Base-by-base conservation (phyloP, 2,329 filamentous ascomycete genomes). In the Lanzia echinophila region DNA sequence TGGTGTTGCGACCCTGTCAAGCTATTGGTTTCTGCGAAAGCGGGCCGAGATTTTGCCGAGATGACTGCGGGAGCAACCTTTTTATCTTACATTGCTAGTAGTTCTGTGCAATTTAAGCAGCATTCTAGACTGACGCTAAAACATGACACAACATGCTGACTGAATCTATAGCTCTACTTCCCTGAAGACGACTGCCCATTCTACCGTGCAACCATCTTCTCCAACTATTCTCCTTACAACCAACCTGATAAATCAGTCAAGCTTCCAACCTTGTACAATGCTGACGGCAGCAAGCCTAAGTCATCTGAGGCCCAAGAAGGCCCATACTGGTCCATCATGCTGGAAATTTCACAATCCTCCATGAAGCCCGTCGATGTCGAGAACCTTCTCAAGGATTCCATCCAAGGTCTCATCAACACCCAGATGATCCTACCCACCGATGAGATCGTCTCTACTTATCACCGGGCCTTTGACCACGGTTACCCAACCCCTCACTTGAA, bases 321-420 rank as follows among this genome's bases (percentile, higher is more conserved):
- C 33, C 94, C 94, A 41, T 99, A 99, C 84, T 99, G 94, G 94
- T 97, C 92, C 60, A 95, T 99, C 79, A 99, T 99, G 94, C 77
- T 99, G 65, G 94, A 99, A 75, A 87, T 99, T 58, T 97, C 94
- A 32, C 89, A 99, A 75, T 97, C 92, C 32, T 83, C 82, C 68
- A 83, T 95, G 86, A 99, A 99, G 82, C 89, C 90, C 38, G 91
- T 97, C 32, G 84, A 97, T 72, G 77, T 87, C 65, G 83, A 84
- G 65, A 96, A 86, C 71, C 75, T 99, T 59, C 79, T 99, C 66
- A 82, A 81, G 72, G 91, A 99, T 68, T 94, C 83, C 67, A 97
- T 99, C 71, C 88, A 95, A 76, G 94, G 94, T 68, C 86, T 97
- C 48, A 81, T 99, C 79, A 97, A 96, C 82, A 99, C 94, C 17